These are phyloP conservation scores for Ampelomyces quisqualis DNA, from an alignment of 2,329 filamentous ascomycete genomes.

Conservation along the genomic window DNA sequence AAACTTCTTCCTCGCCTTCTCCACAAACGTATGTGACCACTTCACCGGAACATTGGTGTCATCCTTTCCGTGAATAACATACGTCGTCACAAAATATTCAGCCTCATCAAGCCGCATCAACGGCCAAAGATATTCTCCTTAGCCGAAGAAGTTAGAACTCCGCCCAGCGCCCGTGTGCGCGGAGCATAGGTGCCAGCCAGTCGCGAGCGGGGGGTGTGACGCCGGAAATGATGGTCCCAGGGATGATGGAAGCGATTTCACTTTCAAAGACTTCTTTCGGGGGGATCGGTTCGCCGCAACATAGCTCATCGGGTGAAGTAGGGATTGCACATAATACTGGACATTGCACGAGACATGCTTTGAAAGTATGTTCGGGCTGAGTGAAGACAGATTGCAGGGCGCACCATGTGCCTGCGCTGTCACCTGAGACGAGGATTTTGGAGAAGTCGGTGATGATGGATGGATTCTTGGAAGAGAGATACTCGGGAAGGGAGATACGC, in stretches of 20 bases:
- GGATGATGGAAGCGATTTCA: conserved; percentile 18
- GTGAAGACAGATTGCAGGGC: conserved; percentile 35
- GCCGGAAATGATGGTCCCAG: conserved; percentile 20
- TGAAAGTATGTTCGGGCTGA: conserved; percentile 21
- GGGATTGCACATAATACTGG: conserved; percentile 25
- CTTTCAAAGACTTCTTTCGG: conserved; percentile 20
- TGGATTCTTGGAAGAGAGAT: conserved; percentile 14
- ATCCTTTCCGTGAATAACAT: conserved; percentile 33
- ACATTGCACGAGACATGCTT: conserved; percentile 27
- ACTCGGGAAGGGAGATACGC: conserved; percentile 6
- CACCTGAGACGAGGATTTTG: conserved; percentile 36
- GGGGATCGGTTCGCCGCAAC: conserved; percentile 8
- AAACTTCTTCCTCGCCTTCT: conserved; percentile 19
- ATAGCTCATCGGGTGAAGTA: neutral
- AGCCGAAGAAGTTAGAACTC: conserved; percentile 36
- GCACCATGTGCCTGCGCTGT: conserved; percentile 45
- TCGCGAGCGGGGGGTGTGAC: conserved; percentile 21
- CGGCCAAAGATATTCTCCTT: conserved; percentile 26
- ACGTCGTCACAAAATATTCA: conserved; percentile 28
- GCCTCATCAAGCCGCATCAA: conserved; percentile 25
- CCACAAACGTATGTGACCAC: conserved; percentile 27
- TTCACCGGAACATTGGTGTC: conserved; percentile 32
- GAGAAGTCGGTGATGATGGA: conserved; percentile 25
- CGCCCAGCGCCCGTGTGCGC: conserved; percentile 21
- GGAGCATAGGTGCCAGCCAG: conserved; percentile 17